phyloP scores from a whole-genome alignment of 2,329 filamentous ascomycete genomes.

The Fusarium torulosum region DNA sequence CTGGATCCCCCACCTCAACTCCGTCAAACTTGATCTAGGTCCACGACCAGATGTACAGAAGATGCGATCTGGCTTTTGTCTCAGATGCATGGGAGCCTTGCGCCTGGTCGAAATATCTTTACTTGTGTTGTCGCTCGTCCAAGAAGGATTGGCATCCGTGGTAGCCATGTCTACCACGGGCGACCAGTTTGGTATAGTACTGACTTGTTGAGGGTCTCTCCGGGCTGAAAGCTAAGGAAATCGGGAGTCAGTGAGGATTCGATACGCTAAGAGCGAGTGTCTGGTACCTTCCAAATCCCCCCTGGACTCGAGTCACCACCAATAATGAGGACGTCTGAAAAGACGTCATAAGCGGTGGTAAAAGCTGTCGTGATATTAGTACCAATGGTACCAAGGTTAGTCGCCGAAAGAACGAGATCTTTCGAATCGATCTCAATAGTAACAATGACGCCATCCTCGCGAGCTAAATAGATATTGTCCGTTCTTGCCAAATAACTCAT shows the following conservation, averaged over 20 bases:
- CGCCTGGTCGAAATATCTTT: slow-evolving; percentile 17
- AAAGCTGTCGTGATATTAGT: slow-evolving; percentile 87
- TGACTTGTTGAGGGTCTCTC: slow-evolving; percentile 58
- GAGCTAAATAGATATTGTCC: slow-evolving; percentile 86
- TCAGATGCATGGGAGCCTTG: slow-evolving; percentile 24
- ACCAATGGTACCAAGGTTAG: slow-evolving; percentile 72
- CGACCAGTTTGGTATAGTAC: slow-evolving; percentile 73
- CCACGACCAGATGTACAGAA: slow-evolving; percentile 77
- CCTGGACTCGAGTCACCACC: slow-evolving; percentile 84
- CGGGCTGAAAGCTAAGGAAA: slow-evolving; percentile 64
- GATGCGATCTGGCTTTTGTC: slow-evolving; percentile 64
- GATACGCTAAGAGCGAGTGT: not conserved
- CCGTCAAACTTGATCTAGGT: slow-evolving; percentile 71
- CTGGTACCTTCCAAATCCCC: slow-evolving; percentile 76
- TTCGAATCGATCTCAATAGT: slow-evolving; percentile 76
- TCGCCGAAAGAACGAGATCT: slow-evolving; percentile 66
- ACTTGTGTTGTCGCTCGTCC: slow-evolving; percentile 18
- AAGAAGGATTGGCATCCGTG: slow-evolving; percentile 55
- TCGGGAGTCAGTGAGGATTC: slow-evolving; percentile 14
- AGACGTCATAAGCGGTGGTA: slow-evolving; percentile 75
- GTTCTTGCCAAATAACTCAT: slow-evolving; percentile 70
- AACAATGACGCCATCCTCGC: slow-evolving; percentile 86
- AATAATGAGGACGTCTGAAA: slow-evolving; percentile 82
- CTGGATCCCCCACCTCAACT: slow-evolving; percentile 77
- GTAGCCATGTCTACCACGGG: slow-evolving; percentile 68